Base-by-base conservation (phyloP, 805 yeast genomes). In the Pichia membranifaciens region DNA sequence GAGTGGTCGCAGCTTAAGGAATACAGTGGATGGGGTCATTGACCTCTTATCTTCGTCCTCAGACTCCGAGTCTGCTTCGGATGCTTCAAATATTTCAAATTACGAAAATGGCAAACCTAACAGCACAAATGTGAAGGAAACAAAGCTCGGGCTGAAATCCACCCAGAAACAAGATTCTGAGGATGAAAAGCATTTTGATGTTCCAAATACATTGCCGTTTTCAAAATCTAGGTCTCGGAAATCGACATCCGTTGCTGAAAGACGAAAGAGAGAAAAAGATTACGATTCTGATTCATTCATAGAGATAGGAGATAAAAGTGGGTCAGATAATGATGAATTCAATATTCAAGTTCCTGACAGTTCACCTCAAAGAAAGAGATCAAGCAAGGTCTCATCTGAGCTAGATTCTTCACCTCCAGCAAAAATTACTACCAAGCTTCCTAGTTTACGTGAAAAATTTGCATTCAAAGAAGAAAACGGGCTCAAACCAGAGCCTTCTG, bases 321-420 rank as follows among this genome's bases (percentile, higher is more conserved):
- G 10, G 10, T 25, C 29, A 8, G 29, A 10, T 25, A 25, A 10
- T 25, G 29, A 25, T 35, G 43, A 42, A 2, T 65, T 66, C 22
- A 43, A 56, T 10, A 62, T 77, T 3, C 79, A 76, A 51, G 78
- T 76, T 5, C 79, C 77, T 2, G 74, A 69, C 47, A 74, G 81
- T 1, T 75, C 80, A 1, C 78, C 58, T 4, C 33, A 44, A 31
- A 41, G 43, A 29, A 76, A 10, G 38, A 45, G 15, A 34, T 46
- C 40, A 15, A 42, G 20, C 22, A 51, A 32, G 32, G 46, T 32
- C 28, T 51, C 39, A 16, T 50, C 33, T 48, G 53, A 40, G 39
- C 51, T 44, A 22, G 55, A 34, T 50, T 52, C 55, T 21, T 50
- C 64, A 1, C 62, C 65, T 5, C 61, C 62, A 15, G 44, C 56